Conservation (phyloP, 78 protist genomes). For the Dictyostelium capitatum region DNA sequence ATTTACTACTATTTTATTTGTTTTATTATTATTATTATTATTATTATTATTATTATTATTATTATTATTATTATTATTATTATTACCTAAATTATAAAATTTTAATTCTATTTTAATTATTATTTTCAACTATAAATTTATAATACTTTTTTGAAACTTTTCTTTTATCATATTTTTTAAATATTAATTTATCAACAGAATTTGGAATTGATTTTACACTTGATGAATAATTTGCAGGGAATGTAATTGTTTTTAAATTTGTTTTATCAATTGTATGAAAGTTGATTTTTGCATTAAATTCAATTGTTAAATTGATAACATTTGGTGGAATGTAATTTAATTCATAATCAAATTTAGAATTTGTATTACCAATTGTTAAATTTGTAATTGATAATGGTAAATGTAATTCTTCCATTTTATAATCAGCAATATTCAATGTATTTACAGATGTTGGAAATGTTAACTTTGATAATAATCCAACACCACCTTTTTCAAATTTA, state of each 20-base stretch:
- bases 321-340: neutral
- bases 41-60: no score
- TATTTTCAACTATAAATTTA: no score
- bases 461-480: neutral
- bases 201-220: neutral
- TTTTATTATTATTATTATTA: no score
- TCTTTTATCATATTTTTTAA: neutral
- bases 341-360: neutral
- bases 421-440: neutral
- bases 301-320: neutral
- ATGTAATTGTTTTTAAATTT: neutral
- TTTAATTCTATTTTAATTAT: no score
- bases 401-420: neutral
- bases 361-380: neutral
- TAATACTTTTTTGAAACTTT: neutral
- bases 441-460: neutral
- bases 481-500: neutral
- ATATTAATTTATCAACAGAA: neutral
- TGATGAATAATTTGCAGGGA: neutral
- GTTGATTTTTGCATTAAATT: neutral
- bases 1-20: no score
- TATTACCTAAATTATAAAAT: no score
- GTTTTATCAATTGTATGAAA: neutral
- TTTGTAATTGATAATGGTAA: neutral
- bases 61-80: no score